Percentiles rank a stretch among this genome's conserved stretches.
Conservation (phyloP, 495 filamentous ascomycete genomes). For the Penicillium canariense region DNA sequence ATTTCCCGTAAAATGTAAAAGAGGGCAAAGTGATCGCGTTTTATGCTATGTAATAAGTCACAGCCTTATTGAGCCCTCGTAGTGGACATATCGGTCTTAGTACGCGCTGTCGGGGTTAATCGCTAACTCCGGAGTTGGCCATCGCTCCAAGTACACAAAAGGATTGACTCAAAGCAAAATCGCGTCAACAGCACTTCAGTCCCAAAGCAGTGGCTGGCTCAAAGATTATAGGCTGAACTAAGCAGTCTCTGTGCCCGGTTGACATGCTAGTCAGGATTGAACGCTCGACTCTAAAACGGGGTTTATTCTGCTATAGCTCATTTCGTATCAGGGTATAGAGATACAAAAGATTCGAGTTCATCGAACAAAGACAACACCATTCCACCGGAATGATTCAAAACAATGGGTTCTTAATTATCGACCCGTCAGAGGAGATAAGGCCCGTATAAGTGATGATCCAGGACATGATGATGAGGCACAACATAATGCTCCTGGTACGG, state of each 20-base stretch:
- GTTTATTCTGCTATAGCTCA: background rate
- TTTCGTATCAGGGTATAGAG: background rate
- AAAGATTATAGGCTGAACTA: background rate
- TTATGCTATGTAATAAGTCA: background rate
- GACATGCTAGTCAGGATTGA: background rate
- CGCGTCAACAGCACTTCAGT: background rate
- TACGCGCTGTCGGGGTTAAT: background rate
- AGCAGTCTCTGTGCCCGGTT: background rate
- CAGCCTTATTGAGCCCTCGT: background rate
- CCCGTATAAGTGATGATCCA: conserved; percentile 25
- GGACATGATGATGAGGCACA: conserved; percentile 34
- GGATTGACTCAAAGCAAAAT: background rate
- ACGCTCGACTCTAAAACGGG: background rate
- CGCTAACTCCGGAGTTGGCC: background rate
- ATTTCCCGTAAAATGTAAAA: too few species aligned
- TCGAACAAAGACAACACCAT: too few species aligned
- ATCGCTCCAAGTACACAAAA: too few species aligned
- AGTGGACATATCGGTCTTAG: background rate
- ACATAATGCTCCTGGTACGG: conserved; percentile 70
- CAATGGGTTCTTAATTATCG: too few species aligned
- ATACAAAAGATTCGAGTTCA: background rate
- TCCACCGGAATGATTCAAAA: too few species aligned
- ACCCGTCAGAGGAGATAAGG: conserved; percentile 19
- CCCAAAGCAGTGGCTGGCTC: background rate
- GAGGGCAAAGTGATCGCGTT: background rate